Conservation (phyloP, 2,329 filamentous ascomycete species). For the Penicillium italicum region DNA sequence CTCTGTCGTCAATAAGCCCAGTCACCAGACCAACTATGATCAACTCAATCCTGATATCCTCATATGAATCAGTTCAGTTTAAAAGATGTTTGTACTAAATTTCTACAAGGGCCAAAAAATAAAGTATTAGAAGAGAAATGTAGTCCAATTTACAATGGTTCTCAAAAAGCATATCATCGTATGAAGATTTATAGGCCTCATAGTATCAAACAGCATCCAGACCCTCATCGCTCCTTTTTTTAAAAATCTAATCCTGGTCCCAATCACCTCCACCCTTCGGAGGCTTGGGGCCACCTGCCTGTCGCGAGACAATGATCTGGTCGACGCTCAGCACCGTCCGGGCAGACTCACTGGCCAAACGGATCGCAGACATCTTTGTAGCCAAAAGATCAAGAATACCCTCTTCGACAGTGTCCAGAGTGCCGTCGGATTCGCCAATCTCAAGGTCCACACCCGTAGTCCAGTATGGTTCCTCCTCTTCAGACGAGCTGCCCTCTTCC, state of each 20-base stretch:
- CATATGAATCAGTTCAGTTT: too few species aligned
- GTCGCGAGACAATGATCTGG: constrained; percentile 97
- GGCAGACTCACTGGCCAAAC: constrained; percentile 90
- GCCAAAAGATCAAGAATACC: constrained; percentile 90
- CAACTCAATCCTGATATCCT: too few species aligned
- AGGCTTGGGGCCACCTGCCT: constrained; percentile 95
- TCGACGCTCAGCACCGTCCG: constrained; percentile 93
- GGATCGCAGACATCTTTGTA: constrained; percentile 94
- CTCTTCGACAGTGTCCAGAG: constrained; percentile 77
- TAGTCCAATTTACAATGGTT: background rate
- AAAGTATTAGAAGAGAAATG: too few species aligned
- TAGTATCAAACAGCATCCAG: constrained; percentile 8
- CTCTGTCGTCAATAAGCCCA: too few species aligned
- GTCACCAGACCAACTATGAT: too few species aligned
- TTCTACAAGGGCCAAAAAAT: too few species aligned
- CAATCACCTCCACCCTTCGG: constrained; percentile 84
- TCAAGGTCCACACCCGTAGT: constrained; percentile 93
- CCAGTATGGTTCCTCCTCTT: constrained; percentile 74
- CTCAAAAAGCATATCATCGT: constrained; percentile 22
- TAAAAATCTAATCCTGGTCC: constrained; percentile 57
- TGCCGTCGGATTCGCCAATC: constrained; percentile 76
- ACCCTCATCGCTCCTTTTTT: constrained; percentile 16
- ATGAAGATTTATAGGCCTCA: constrained; percentile 26
- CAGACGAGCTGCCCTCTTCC: constrained; percentile 37
- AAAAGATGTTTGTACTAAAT: too few species aligned